Base-by-base conservation (phyloP, 495 filamentous ascomycete genomes). In the Tuber melanosporum region DNA sequence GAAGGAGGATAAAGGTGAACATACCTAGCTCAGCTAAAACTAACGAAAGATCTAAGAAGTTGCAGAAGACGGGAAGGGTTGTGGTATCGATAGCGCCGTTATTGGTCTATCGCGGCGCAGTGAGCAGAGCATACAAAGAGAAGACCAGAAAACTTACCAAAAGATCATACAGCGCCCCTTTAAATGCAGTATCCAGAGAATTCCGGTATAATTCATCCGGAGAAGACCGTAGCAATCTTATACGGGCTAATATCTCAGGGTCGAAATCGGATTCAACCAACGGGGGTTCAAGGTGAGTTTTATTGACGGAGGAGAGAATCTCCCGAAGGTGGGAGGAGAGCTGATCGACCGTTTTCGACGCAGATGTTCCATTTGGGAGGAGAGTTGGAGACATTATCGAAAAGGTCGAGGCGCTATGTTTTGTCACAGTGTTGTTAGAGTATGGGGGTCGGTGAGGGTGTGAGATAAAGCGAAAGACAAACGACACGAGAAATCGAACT, bases 21-120 rank as follows among this genome's bases (percentile, higher is more conserved):
- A 74, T 83, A 91, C 90, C 90, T 79, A 88, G 86, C 81, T 99
- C 94, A 74, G 94, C 94, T 80, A 95, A 90, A 22, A 95, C 90
- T 1, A 92, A 91, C 14, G 97, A 87, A 62, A 97, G 90, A 84
- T 99, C 95, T 72, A 99, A 88, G 22, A 99, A 87, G 82, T 97
- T 94, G 94, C 94, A 98, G 71, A 98, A 89, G 73, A 90, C 86
- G 70, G 93, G 91, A 79, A 97, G 96, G 0, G 75, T 80, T 87
- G 84, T 70, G 91, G 91, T 39, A 92, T 89, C 76, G 74, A 83
- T 75, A 26, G 77, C 75, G 15, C 74, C 73, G 42, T 74, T 74
- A 14, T 78, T 73, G 22, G 79, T 72, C 84, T 87, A 79, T 36
- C 72, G 47, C 26, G n/a, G 57, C 36, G 57, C 5, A 6, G 32